Evolutionary conservation across 2,329 filamentous ascomycete species (phyloP), one percentile per base, ranked within the genome.

Genomic region (Septoria linicola): DNA sequence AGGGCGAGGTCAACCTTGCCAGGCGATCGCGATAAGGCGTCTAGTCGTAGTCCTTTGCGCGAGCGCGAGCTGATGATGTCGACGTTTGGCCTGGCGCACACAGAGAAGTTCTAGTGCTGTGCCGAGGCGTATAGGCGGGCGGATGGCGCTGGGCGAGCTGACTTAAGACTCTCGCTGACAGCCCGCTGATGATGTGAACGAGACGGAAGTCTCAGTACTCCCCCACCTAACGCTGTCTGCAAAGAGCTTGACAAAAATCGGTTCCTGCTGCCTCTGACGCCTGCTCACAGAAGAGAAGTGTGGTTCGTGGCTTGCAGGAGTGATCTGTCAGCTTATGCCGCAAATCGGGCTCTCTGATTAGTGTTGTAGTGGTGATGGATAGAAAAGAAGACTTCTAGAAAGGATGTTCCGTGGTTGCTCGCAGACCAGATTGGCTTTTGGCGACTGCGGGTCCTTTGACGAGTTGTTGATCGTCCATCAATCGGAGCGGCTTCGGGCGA

Each of bases 121-220:
- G 11, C 40, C 40, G 40, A 41, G 40, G 40, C 40, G 41, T 5
- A 17, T 6, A 4, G 16, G 32, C 41, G 10, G 41, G 16, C 31
- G 25, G 25, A 19, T 35, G 32, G 32, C 11, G 13, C 13, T n/a
- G 13, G 16, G 5, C n/a, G 32, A 17, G 5, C 4, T 6, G 32
- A n/a, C 5, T 13, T 43, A 30, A 31, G 41, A 43, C 41, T 43
- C 14, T 34, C 23, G 41, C 40, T 42, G 40, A 32, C n/a, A 19
- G 23, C 5, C 23, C 23, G 23, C 5, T 27, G 23, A 27, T 27
- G 23, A 27, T 27, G 23, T 5, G 5, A 10, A 27, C 10, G 23
- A 27, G 23, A 27, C 10, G 23, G 5, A 10, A 27, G 10, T 5
- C 10, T 27, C 23, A 10, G 5, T 10, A 5, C 23, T 27, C 23